Base-by-base conservation (phyloP, 768 basidiomycete genomes). In the Mycena filopes region DNA sequence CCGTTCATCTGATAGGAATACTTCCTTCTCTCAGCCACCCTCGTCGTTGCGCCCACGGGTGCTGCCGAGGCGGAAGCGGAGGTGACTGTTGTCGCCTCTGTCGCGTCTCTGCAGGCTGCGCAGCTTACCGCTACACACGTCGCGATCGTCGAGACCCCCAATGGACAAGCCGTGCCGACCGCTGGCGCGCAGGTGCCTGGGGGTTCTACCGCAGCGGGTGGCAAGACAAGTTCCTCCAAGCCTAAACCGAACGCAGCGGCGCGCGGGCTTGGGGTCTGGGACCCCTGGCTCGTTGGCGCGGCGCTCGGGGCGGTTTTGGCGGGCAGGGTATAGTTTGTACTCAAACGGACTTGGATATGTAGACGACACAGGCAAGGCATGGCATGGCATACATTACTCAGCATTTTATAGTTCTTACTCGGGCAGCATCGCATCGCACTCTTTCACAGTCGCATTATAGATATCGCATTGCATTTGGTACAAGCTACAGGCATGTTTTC, bases 21-120 rank as follows among this genome's bases (percentile, higher is more conserved):
- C 11, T 36, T 36, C 36, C 15, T 36, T 33, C 11, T 26, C 9
- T 10, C 55, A 80, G 79, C 76, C 55, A 79, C 79, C 0, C 65
- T 79, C 46, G 69, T 77, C 47, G 33, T 75, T 20, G 80, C 80
- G 36, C 80, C 80, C 1, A 82, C 79, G 2, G 77, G 67, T 7
- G 73, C 71, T 28, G 79, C 77, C 8, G 77, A 73, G 2, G 41
- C 64, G 31, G 66, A 72, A 40, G 54, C 69, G 18, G 38, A 70
- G 40, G 62, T 63, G 40, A 74, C 74, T 18, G 55, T 75, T 57
- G 61, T 36, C 51, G 38, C 58, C 40, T 13, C 11, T 18, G 29
- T 54, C 15, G 58, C 58, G 3, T 66, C 64, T 21, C 40, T 18
- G 18, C 53, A 66, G 29, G 64, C 64, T 10, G 58, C 64, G 15